phyloP scores from a whole-genome alignment of 495 filamentous ascomycete species.

The Geopyxis carbonaria region DNA sequence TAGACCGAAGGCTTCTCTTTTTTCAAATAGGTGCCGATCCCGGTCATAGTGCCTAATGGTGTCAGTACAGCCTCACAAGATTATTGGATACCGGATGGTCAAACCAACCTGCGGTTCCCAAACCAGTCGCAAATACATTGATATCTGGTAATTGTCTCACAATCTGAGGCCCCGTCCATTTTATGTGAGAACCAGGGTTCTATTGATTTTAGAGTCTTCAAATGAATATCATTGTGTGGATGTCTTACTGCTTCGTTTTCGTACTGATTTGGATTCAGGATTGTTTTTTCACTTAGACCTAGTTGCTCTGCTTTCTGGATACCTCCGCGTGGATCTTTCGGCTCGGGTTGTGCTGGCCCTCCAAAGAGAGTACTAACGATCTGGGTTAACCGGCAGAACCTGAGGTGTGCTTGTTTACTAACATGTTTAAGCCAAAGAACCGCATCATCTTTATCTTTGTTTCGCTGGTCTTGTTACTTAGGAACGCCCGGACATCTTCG shows the following conservation, averaged over 20 bases:
- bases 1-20: slow-evolving; percentile 35
- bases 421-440: slow-evolving; percentile 43
- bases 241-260: slow-evolving; percentile 33
- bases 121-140: slow-evolving; percentile 39
- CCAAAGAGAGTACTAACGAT: slow-evolving; percentile 35
- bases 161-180: slow-evolving; percentile 45
- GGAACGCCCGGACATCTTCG: slow-evolving; percentile 36
- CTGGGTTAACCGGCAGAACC: too few species aligned
- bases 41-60: slow-evolving; percentile 38
- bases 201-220: slow-evolving; percentile 6
- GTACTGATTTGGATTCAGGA: slow-evolving; percentile 42
- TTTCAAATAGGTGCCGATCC: slow-evolving; percentile 38
- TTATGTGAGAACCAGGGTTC: slow-evolving; percentile 43
- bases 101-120: slow-evolving; percentile 34
- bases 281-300: slow-evolving; percentile 28
- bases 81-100: too few species aligned
- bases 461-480: slow-evolving; percentile 43
- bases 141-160: slow-evolving; percentile 40
- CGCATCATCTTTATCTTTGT: slow-evolving; percentile 38
- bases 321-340: slow-evolving; percentile 35
- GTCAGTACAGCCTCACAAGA: too few species aligned
- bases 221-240: not conserved
- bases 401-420: too few species aligned
- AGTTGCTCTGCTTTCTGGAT: slow-evolving; percentile 32
- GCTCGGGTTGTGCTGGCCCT: slow-evolving; percentile 41